Base-by-base conservation (phyloP, 176 grass and related monocot genomes). In the Triticum urartu region DNA sequence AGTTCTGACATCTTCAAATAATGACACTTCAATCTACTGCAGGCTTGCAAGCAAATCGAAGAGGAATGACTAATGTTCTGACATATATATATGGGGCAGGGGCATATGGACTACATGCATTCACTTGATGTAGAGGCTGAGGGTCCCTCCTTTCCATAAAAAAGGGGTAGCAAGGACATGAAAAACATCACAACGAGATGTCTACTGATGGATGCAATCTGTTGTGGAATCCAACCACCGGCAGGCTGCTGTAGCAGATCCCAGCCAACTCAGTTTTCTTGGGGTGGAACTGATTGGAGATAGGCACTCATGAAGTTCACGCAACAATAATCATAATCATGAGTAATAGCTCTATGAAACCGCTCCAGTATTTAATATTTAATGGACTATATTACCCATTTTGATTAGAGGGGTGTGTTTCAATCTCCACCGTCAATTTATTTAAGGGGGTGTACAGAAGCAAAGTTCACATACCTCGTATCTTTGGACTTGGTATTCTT, bases 401-500 rank as follows among this genome's bases (percentile, higher is more conserved):
- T 54, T 54, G 50, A 54, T 54, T 54, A 6, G 18, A 54, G 50
- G 50, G 50, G 15, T 54, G 50, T 18, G 50, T 54, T 54, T 54
- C 2, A 18, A 18, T 54, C 50, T 54, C 50, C 50, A 54, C 50
- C 15, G 5, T 54, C 50, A 54, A 54, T 54, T 54, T 54, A 54
- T 54, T 54, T 54, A 54, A 8, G 56, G 56, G 56, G 56, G 56
- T 20, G 56, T 21, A 59, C 7, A 21, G 20, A 59, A 59, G 56
- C 56, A 59, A 21, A 59, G 56, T 59, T 59, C 18, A 20, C 86
- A 69, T 72, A 97, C 97, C 97, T 99, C 94, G 35, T 99, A 99
- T 94, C 97, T 92, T 88, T 99, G 97, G 85, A 99, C 94, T 87
- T 92, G 28, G 59, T 99, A 99, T 78, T 99, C 97, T 89, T 99